Evolutionary conservation across 2,329 filamentous ascomycete genomes (phyloP).

Genomic region (Penicillium corylophilum): DNA sequence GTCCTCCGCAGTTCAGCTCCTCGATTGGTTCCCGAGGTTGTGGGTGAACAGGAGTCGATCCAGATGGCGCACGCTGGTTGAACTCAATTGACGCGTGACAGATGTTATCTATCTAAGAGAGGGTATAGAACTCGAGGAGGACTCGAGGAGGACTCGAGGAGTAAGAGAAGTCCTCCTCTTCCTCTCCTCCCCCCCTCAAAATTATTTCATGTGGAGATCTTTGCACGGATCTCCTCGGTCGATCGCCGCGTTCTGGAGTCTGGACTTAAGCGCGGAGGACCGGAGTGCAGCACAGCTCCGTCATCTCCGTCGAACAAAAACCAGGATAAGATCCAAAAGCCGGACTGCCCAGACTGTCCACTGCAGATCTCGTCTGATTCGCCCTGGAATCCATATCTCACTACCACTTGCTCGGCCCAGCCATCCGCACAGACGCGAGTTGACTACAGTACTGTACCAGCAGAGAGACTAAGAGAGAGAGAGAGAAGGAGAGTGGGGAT

Average conservation of each 20-base stretch:
- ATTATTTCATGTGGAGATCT: not conserved
- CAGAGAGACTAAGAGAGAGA: too few species aligned
- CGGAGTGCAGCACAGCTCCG: not conserved
- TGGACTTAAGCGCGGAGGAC: not conserved
- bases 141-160: too few species aligned
- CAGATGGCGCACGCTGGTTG: conserved; percentile 32
- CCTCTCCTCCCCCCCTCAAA: not conserved
- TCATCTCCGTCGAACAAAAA: not conserved
- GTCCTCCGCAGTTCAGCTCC: conserved; percentile 16
- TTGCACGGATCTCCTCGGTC: not conserved
- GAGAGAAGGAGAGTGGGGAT: not conserved
- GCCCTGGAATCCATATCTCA: conserved; percentile 17
- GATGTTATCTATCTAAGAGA: conserved; percentile 3
- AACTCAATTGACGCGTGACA: conserved; percentile 35
- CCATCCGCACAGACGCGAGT: conserved; percentile 3
- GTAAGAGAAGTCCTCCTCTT: too few species aligned
- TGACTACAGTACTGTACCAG: too few species aligned
- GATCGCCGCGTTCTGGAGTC: not conserved
- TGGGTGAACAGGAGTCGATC: conserved; percentile 32
- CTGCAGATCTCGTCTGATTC: conserved; percentile 9
- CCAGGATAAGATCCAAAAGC: not conserved
- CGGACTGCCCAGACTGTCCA: not conserved
- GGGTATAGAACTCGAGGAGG: too few species aligned
- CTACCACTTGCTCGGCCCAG: conserved; percentile 21
- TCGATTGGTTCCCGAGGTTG: conserved; percentile 26